Evolutionary conservation across 1,139 yeast genomes (phyloP).

Genomic region (Blastobotrys aristatus): DNA sequence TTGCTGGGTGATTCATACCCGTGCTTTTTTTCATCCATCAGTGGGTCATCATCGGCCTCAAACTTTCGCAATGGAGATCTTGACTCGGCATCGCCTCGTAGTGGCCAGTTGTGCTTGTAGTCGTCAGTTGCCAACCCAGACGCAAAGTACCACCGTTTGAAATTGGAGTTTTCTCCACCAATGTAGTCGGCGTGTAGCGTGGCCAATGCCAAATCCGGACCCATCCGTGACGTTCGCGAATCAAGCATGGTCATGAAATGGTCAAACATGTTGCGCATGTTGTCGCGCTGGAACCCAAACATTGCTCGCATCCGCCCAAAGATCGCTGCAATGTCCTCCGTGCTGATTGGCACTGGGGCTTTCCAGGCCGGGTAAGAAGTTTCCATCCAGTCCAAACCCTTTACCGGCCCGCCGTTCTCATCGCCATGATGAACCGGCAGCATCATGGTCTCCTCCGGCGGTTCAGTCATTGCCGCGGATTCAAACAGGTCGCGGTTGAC

Average conservation of each 20-base stretch:
- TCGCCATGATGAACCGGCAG: neutral
- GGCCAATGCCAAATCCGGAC: constrained; percentile 62
- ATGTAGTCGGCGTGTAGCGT: constrained; percentile 74
- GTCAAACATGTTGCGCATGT: constrained; percentile 71
- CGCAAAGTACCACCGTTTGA: constrained; percentile 68
- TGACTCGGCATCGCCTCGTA: neutral
- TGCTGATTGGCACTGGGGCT: constrained; percentile 39
- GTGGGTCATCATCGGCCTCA: neutral
- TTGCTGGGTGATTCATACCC: neutral
- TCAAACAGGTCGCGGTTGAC: neutral
- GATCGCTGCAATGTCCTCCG: constrained; percentile 54
- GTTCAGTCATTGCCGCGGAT: constrained; percentile 2
- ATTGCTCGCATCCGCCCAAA: constrained; percentile 56
- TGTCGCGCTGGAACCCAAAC: constrained; percentile 74
- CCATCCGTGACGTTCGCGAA: constrained; percentile 70
- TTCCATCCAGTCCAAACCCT: constrained; percentile 35
- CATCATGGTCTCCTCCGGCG: neutral
- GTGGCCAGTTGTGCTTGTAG: neutral
- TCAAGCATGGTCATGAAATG: constrained; percentile 71
- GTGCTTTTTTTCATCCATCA: neutral
- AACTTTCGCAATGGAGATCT: neutral
- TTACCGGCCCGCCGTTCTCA: constrained; percentile 1
- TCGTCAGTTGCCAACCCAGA: constrained; percentile 47
- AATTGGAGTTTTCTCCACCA: constrained; percentile 64
- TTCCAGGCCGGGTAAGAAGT: constrained; percentile 63